Evolutionary conservation across 2,329 filamentous ascomycete species (phyloP).

Genomic region (Colletotrichum sp.): DNA sequence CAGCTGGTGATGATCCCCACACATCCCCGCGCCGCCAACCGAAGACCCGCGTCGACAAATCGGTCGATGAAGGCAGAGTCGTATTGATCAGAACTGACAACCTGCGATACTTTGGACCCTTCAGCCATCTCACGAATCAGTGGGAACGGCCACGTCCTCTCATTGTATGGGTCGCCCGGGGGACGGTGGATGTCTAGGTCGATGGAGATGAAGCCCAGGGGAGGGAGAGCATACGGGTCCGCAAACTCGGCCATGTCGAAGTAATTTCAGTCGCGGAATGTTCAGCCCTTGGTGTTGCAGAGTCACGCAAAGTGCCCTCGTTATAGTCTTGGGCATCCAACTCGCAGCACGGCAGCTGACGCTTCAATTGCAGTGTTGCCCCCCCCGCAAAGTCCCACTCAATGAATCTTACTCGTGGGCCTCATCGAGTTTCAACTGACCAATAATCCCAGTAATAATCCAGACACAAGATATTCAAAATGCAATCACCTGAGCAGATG

Average conservation of each 20-base stretch:
- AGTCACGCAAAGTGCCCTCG: not conserved
- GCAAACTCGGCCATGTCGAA: not conserved
- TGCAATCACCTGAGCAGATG: not conserved
- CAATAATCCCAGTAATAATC: not conserved
- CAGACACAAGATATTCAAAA: not conserved
- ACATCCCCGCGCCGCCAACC: slow-evolving; percentile 34
- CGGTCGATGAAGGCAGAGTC: slow-evolving; percentile 35
- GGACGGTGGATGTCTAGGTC: slow-evolving; percentile 37
- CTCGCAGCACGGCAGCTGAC: not conserved
- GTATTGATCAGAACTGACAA: slow-evolving; percentile 33
- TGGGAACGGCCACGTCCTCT: slow-evolving; percentile 39
- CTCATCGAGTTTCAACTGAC: not conserved
- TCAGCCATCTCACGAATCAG: slow-evolving; percentile 36
- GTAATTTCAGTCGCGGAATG: not conserved
- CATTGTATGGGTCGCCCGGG: slow-evolving; percentile 39
- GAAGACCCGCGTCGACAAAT: slow-evolving; percentile 37
- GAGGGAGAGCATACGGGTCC: slow-evolving; percentile 16
- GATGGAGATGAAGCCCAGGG: slow-evolving; percentile 38
- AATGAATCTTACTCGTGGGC: not conserved
- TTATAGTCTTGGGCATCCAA: not conserved
- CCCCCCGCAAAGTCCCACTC: not conserved
- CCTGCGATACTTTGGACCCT: slow-evolving; percentile 29
- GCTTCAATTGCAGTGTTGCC: not conserved
- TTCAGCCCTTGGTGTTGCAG: not conserved
- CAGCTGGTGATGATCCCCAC: slow-evolving; percentile 44